Conservation (phyloP, 1,284 basidiomycete species). For the Ustilago esculenta region DNA sequence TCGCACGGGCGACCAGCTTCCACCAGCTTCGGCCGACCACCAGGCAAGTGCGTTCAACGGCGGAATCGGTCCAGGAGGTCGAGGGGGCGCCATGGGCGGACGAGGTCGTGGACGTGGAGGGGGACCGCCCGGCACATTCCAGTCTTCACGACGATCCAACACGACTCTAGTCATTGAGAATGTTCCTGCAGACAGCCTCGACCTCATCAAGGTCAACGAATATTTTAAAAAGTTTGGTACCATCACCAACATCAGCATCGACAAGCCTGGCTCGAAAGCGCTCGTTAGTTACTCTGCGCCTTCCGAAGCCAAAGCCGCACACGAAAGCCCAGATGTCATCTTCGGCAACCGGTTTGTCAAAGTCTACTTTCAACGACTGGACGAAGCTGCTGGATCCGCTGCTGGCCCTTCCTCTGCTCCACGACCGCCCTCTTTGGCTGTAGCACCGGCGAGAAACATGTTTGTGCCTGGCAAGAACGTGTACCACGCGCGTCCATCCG, state of each 20-base stretch:
- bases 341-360: slow-evolving; percentile 95
- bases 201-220: slow-evolving; percentile 79
- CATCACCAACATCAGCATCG: slow-evolving; percentile 91
- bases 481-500: slow-evolving; percentile 54
- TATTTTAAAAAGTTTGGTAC: slow-evolving; percentile 94
- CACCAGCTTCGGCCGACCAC: slow-evolving; percentile 7
- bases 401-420: slow-evolving; percentile 79
- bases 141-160: slow-evolving; percentile 68
- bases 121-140: slow-evolving; percentile 71
- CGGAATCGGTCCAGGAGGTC: slow-evolving; percentile 21
- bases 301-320: slow-evolving; percentile 84
- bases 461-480: slow-evolving; percentile 62
- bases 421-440: slow-evolving; percentile 68
- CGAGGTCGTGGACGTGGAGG: slow-evolving; percentile 66
- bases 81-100: slow-evolving; percentile 70
- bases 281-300: slow-evolving; percentile 88
- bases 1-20: slow-evolving; percentile 35
- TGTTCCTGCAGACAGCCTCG: slow-evolving; percentile 84
- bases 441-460: slow-evolving; percentile 25
- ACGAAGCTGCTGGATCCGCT: slow-evolving; percentile 72
- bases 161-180: slow-evolving; percentile 93
- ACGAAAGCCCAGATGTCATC: slow-evolving; percentile 90
- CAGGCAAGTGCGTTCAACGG: slow-evolving; percentile 17
- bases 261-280: slow-evolving; percentile 78
- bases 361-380: slow-evolving; percentile 68